Percentiles rank a stretch among this genome's conserved stretches.
Conservation (phyloP, 169 alveolate species). For the Babesia sp. region DNA sequence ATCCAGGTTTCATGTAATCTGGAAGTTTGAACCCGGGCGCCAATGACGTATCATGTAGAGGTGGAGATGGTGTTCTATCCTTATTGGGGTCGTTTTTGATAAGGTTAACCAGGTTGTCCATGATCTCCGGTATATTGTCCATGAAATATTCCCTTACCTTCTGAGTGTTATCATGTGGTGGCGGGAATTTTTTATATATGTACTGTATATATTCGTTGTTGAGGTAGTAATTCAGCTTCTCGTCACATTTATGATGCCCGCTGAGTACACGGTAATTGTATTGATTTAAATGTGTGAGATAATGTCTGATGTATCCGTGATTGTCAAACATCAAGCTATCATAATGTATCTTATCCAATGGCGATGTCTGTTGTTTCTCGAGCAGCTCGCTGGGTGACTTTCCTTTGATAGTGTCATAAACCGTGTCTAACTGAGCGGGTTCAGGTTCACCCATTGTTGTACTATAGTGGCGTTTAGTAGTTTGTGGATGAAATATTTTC, state of each 20-base stretch:
- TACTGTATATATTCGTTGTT: constrained; percentile 52
- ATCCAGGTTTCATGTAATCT: constrained; percentile 30
- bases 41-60: constrained; percentile 54
- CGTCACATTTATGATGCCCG: constrained; percentile 42
- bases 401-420: constrained; percentile 18
- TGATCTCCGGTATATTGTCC: constrained; percentile 36
- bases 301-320: constrained; percentile 48
- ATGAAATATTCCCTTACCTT: constrained; percentile 35
- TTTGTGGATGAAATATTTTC: background rate
- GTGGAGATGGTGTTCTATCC: constrained; percentile 62
- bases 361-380: constrained; percentile 17
- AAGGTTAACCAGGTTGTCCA: constrained; percentile 60
- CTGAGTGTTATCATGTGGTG: constrained; percentile 20
- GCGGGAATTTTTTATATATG: constrained; percentile 52
- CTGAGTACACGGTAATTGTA: constrained; percentile 57
- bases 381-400: constrained; percentile 1
- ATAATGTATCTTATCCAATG: constrained; percentile 35
- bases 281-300: constrained; percentile 42
- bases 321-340: constrained; percentile 58
- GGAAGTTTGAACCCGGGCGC: constrained; percentile 41
- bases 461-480: background rate
- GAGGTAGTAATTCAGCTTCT: constrained; percentile 41
- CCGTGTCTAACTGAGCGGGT: background rate
- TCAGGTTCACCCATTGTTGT: constrained; percentile 28
- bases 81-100: constrained; percentile 67